Percentiles rank a stretch among this genome's conserved stretches.
phyloP scores from a whole-genome alignment of 495 filamentous ascomycete genomes.

The Podospora pseudoanserina region DNA sequence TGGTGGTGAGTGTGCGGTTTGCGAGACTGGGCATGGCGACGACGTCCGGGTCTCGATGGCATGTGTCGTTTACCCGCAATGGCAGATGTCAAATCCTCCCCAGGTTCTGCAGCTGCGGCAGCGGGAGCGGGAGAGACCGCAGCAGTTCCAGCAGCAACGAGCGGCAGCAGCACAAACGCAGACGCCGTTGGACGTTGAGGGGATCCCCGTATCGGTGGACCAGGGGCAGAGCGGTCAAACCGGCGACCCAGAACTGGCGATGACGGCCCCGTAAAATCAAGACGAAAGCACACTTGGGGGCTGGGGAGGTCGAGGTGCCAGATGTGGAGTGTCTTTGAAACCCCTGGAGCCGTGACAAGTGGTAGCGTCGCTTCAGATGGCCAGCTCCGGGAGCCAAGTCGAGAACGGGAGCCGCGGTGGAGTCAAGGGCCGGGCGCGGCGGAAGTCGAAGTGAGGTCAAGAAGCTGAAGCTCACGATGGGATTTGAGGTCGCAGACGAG shows the following conservation, averaged over 20 bases:
- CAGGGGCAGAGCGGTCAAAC: constrained; percentile 15
- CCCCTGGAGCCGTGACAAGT: constrained; percentile 17
- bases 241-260: constrained; percentile 7
- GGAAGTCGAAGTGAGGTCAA: constrained; percentile 13
- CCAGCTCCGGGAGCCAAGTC: constrained; percentile 20
- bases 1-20: constrained; percentile 19
- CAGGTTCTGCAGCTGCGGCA: constrained; percentile 3
- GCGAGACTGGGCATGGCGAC: constrained; percentile 34
- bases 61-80: constrained; percentile 3
- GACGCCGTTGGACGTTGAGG: constrained; percentile 9
- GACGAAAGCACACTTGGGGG: constrained; percentile 8
- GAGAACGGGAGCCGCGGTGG: constrained; percentile 17
- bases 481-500: background rate
- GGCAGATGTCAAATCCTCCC: constrained; percentile 6
- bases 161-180: background rate
- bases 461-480: constrained; percentile 10
- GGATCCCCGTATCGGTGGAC: background rate
- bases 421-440: constrained; percentile 24
- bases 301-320: constrained; percentile 20
- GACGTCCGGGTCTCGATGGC: constrained; percentile 5
- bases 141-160: constrained; percentile 1
- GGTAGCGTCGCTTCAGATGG: constrained; percentile 18
- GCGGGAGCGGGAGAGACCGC: constrained; percentile 1
- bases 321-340: background rate
- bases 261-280: constrained; percentile 13